Conservation (phyloP, 768 basidiomycete genomes). For the Suillus americanus region DNA sequence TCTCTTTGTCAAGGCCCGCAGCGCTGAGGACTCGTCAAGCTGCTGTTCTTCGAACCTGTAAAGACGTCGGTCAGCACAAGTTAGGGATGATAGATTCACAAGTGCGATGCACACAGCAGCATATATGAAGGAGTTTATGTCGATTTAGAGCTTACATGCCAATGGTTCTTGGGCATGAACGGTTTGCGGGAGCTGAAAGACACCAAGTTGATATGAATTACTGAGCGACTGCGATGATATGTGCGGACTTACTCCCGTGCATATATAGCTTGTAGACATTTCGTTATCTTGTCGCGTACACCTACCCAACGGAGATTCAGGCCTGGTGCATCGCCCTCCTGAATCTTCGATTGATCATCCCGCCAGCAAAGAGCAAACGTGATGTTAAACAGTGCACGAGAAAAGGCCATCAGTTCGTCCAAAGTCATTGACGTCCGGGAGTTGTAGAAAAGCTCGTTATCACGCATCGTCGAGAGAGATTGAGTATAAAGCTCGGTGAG, state of each 20-base stretch:
- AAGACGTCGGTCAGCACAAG: background rate
- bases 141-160: slow-evolving; percentile 67
- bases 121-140: slow-evolving; percentile 74
- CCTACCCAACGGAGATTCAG: slow-evolving; percentile 54
- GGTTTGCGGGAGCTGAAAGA: slow-evolving; percentile 69
- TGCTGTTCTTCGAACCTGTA: slow-evolving; percentile 66
- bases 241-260: slow-evolving; percentile 74
- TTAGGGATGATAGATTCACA: background rate
- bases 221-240: background rate
- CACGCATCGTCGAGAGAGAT: slow-evolving; percentile 85
- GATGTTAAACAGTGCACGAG: slow-evolving; percentile 77
- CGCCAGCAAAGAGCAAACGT: slow-evolving; percentile 74
- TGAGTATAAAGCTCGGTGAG: slow-evolving; percentile 82
- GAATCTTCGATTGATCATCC: slow-evolving; percentile 42
- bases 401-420: slow-evolving; percentile 78
- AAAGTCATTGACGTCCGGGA: slow-evolving; percentile 75
- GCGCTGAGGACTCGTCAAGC: slow-evolving; percentile 29
- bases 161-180: slow-evolving; percentile 83
- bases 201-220: slow-evolving; percentile 7
- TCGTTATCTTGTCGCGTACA: slow-evolving; percentile 75
- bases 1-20: slow-evolving; percentile 54
- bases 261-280: slow-evolving; percentile 78
- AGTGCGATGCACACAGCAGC: slow-evolving; percentile 70
- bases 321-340: slow-evolving; percentile 41
- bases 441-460: slow-evolving; percentile 90